These are phyloP conservation scores for Trichoderma sp. DNA, from an alignment of 2,329 filamentous ascomycete species.

Conservation along the genomic window DNA sequence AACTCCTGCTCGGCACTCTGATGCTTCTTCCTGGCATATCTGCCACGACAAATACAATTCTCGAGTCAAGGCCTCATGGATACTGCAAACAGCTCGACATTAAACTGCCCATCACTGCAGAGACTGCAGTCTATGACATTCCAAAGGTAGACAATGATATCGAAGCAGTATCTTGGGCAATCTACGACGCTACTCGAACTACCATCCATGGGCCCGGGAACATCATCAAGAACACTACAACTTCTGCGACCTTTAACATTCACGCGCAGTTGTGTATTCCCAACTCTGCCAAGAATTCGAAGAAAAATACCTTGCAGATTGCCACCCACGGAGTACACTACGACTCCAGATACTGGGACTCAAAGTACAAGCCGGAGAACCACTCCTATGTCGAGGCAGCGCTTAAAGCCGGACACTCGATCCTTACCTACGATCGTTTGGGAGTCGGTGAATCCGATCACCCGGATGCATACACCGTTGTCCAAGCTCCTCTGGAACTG, in stretches of 20 bases:
- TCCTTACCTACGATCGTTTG: constrained; percentile 14
- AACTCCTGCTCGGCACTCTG: neutral
- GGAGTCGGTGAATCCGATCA: constrained; percentile 14
- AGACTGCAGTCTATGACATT: constrained; percentile 8
- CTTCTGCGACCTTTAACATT: constrained; percentile 7
- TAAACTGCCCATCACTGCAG: neutral
- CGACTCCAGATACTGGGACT: constrained; percentile 21
- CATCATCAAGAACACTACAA: constrained; percentile 19
- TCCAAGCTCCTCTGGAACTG: constrained; percentile 13
- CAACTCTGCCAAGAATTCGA: neutral
- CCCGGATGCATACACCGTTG: constrained; percentile 14
- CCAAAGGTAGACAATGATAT: constrained; percentile 18
- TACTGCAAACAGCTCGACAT: constrained; percentile 20
- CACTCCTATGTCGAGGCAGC: constrained; percentile 18
- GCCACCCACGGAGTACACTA: constrained; percentile 19
- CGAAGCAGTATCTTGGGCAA: constrained; percentile 16
- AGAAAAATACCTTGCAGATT: constrained; percentile 8
- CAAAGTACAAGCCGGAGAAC: constrained; percentile 16
- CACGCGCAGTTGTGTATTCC: constrained; percentile 12
- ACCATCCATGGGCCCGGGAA: neutral
- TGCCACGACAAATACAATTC: neutral
- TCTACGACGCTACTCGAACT: constrained; percentile 10
- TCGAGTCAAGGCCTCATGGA: constrained; percentile 1
- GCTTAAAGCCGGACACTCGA: constrained; percentile 10
- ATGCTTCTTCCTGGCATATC: neutral